These are phyloP conservation scores for Rhynchosporium agropyri DNA, from an alignment of 2,329 filamentous ascomycete species.

Conservation along the genomic window DNA sequence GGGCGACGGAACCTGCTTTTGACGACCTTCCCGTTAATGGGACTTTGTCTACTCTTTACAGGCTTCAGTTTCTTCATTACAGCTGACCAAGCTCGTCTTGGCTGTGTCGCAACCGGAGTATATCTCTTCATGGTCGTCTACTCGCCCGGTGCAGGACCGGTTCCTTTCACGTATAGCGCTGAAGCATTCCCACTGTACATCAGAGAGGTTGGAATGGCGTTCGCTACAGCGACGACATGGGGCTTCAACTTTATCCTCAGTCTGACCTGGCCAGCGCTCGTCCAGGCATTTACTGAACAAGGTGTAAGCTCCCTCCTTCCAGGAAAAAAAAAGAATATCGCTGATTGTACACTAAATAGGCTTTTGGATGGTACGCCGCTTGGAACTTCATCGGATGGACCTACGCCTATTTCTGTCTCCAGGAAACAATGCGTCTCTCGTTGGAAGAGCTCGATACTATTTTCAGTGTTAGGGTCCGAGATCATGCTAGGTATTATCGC, in stretches of 20 bases:
- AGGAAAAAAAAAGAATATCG: background rate
- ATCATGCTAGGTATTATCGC: conserved; percentile 27
- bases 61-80: conserved; percentile 53
- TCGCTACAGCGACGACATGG: conserved; percentile 57
- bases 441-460: conserved; percentile 39
- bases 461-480: conserved; percentile 26
- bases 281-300: conserved; percentile 26
- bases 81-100: conserved; percentile 43
- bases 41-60: conserved; percentile 41
- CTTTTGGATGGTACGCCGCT: conserved; percentile 56
- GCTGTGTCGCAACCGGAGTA: conserved; percentile 46
- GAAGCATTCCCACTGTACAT: conserved; percentile 62
- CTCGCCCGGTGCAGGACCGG: conserved; percentile 61
- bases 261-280: conserved; percentile 42
- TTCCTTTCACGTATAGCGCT: conserved; percentile 66
- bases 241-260: conserved; percentile 46
- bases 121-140: conserved; percentile 46
- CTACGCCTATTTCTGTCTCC: conserved; percentile 29
- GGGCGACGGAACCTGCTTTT: conserved; percentile 65
- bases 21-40: conserved; percentile 66
- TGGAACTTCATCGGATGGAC: conserved; percentile 52
- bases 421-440: conserved; percentile 38
- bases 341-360: conserved; percentile 34
- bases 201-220: conserved; percentile 62
- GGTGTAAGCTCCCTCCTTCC: conserved; percentile 30